Conservation (phyloP, 2,329 filamentous ascomycete species). For the Aspergillus sp. region DNA sequence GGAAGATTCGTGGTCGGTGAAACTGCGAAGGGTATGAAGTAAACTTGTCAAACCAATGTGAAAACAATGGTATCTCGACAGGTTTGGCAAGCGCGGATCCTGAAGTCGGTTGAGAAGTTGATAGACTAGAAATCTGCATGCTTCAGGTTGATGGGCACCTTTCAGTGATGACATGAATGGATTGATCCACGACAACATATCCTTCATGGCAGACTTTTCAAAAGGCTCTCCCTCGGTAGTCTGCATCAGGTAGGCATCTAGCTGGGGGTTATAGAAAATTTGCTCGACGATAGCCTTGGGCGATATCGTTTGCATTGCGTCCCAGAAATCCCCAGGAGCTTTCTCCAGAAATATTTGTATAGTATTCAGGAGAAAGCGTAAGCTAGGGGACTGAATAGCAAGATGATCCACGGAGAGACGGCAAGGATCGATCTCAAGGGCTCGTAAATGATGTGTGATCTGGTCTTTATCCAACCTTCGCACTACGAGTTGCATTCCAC, state of each 20-base stretch:
- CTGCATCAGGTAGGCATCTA: slow-evolving; percentile 51
- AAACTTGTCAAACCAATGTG: slow-evolving; percentile 41
- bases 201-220: slow-evolving; percentile 53
- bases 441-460: slow-evolving; percentile 72
- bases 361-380: slow-evolving; percentile 66
- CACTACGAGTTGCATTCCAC: slow-evolving; percentile 69
- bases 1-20: slow-evolving; percentile 42
- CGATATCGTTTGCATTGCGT: slow-evolving; percentile 75
- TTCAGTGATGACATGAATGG: slow-evolving; percentile 75
- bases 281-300: slow-evolving; percentile 78
- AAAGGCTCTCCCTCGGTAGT: slow-evolving; percentile 49
- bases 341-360: slow-evolving; percentile 69
- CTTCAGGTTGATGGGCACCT: slow-evolving; percentile 69
- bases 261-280: slow-evolving; percentile 69
- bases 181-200: slow-evolving; percentile 71
- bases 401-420: slow-evolving; percentile 62
- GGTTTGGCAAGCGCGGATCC: slow-evolving; percentile 33
- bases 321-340: slow-evolving; percentile 79
- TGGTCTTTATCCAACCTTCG: slow-evolving; percentile 66
- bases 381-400: slow-evolving; percentile 55
- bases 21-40: slow-evolving; percentile 42
- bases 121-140: slow-evolving; percentile 72
- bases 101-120: slow-evolving; percentile 63
- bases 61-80: slow-evolving; percentile 43
- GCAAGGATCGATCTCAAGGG: slow-evolving; percentile 67